Base-by-base conservation (phyloP, 768 basidiomycete genomes). In the Lactifluus subvellereus region DNA sequence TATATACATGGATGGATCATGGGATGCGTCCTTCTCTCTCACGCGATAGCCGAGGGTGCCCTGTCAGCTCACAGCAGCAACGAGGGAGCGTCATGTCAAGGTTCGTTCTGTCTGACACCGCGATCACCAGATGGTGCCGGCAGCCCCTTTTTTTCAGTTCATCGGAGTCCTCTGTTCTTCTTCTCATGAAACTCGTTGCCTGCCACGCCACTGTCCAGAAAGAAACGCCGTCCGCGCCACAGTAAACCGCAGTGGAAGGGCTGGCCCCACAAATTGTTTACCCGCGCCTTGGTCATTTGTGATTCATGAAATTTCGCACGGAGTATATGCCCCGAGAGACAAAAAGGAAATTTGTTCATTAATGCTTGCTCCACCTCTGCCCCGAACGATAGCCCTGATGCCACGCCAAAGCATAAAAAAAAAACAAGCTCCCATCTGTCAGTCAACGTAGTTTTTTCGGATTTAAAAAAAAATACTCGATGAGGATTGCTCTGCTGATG, bases 141-240 rank as follows among this genome's bases (percentile, higher is more conserved):
- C 54, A 57, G n/a, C 40, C 30, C 10, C 57, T 14, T 22, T 51
- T 13, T 32, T 51, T 49, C 57, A 33, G 30, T 27, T 40, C 51
- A 42, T 58, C 43, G 57, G 33, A n/a, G 27, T 14, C 45, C 37
- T 32, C 30, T 35, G 9, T 27, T 43, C 13, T 37, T 6, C 16
- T 63, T 63, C 57, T 63, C 62, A 59, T 52, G 62, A 59, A 59
- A 59, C 32, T 59, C 51, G 32, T 50, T 63, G 47, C 37, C 55
- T 58, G 62, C 51, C 57, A 58, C 57, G 62, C 52, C 62, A 50
- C 62, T 58, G 40, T 55, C 48, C 45, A 48, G 20, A n/a, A 37
- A 45, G 52, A 63, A 48, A 59, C 62, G 62, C 57, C 57, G 57
- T 59, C 20, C 37, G 52, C 57, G 51, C 62, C 57, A 51, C 61